A percentile compares a stretch with the other conserved stretches of the same genome.
These are phyloP conservation scores for Schwanniomyces sp. DNA, from an alignment of 805 yeast genomes.

Conservation along the genomic window DNA sequence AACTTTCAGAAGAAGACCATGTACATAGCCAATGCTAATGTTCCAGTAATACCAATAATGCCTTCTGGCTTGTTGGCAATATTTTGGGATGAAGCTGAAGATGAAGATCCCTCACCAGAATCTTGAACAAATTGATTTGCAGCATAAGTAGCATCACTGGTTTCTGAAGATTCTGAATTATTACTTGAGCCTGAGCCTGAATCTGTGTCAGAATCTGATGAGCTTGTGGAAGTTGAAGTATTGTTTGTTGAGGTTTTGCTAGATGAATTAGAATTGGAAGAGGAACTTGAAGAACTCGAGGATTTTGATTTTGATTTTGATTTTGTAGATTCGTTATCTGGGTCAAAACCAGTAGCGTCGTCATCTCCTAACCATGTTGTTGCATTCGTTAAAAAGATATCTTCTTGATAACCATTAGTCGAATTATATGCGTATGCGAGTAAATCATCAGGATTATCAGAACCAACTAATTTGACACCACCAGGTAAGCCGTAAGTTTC, in stretches of 20 bases:
- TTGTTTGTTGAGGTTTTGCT: slow-evolving; percentile 10
- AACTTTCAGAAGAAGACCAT: slow-evolving; percentile 1
- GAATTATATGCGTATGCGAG: slow-evolving; percentile 45
- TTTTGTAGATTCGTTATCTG: slow-evolving; percentile 33
- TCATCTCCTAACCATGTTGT: slow-evolving; percentile 56
- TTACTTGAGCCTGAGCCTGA: slow-evolving; percentile 7
- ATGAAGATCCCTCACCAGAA: slow-evolving; percentile 12
- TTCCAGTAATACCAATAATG: slow-evolving; percentile 15
- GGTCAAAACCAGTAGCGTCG: slow-evolving; percentile 69
- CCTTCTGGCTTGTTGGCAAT: slow-evolving; percentile 9
- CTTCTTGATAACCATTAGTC: slow-evolving; percentile 34
- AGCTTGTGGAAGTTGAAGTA: slow-evolving; percentile 10
- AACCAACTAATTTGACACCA: slow-evolving; percentile 41
- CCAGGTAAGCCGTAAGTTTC: slow-evolving; percentile 75
- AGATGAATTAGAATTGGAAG: slow-evolving; percentile 7
- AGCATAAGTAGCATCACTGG: slow-evolving; percentile 13
- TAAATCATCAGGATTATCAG: slow-evolving; percentile 54
- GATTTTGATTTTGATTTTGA: too few relatives aligned
- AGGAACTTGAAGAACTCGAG: slow-evolving; percentile 10
- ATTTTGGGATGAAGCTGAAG: slow-evolving; percentile 9
- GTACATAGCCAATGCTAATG: slow-evolving; percentile 17
- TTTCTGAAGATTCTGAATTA: slow-evolving; percentile 8
- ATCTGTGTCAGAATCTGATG: slow-evolving; percentile 12
- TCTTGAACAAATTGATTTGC: slow-evolving; percentile 42
- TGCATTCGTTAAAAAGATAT: slow-evolving; percentile 62